phyloP scores from a whole-genome alignment of 2,329 filamentous ascomycete genomes.

The Neofusicoccum ribis region DNA sequence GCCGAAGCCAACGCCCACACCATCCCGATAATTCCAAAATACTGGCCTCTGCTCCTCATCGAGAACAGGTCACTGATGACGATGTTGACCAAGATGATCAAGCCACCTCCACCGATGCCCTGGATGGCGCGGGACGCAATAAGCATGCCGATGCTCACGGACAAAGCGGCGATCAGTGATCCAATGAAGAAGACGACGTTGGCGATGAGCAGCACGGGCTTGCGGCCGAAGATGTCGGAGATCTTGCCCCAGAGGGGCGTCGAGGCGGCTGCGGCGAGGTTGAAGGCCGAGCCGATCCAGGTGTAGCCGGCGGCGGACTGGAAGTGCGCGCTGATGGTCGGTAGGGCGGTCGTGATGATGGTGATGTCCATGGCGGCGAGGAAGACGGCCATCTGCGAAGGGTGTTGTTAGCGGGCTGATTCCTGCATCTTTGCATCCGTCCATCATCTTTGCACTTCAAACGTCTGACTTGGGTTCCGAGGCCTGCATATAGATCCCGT shows the following conservation, averaged over 20 bases:
- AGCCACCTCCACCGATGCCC: constrained; percentile 63
- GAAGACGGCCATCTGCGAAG: constrained; percentile 54
- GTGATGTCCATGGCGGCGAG: constrained; percentile 63
- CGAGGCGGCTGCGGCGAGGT: constrained; percentile 40
- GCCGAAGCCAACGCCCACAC: constrained; percentile 67
- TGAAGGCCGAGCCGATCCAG: constrained; percentile 52
- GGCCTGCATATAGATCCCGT: too few species aligned
- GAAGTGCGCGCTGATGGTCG: constrained; percentile 59
- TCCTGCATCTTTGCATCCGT: not conserved
- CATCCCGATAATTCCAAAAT: constrained; percentile 64
- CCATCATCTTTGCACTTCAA: not conserved
- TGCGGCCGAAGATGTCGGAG: constrained; percentile 41
- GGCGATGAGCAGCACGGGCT: constrained; percentile 35
- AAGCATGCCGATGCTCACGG: constrained; percentile 62
- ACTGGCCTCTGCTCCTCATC: constrained; percentile 59
- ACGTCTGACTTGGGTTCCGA: too few species aligned
- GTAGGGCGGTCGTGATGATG: constrained; percentile 62
- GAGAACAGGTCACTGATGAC: constrained; percentile 65
- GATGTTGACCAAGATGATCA: constrained; percentile 65
- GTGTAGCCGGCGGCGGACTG: constrained; percentile 52
- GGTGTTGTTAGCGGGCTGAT: not conserved
- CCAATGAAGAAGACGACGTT: constrained; percentile 60
- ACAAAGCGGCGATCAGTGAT: constrained; percentile 60
- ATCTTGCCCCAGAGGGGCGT: constrained; percentile 45
- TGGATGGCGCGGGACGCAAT: constrained; percentile 63